Evolutionary conservation across 331 rosid species (phyloP).

Genomic region (Prunus yedoensis): DNA sequence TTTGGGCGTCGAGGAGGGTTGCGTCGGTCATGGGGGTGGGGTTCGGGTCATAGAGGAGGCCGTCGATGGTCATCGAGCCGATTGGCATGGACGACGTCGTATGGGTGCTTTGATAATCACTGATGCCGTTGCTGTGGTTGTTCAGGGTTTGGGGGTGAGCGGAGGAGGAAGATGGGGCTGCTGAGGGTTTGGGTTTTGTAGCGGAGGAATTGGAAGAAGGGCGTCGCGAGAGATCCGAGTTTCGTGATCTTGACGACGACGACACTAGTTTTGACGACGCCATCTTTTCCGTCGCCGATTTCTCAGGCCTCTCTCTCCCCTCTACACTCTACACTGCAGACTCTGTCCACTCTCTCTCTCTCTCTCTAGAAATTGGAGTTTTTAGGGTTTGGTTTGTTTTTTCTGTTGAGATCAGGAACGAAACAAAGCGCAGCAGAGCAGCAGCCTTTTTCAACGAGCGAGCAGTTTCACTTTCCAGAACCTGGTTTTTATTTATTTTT

Average conservation of each 20-base stretch:
- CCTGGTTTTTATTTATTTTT: not conserved
- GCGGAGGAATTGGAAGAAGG: constrained; percentile 40
- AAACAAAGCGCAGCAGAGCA: not conserved
- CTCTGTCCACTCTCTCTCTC: not conserved
- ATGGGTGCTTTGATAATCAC: not conserved
- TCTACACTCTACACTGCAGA: not conserved
- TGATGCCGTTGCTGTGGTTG: not conserved
- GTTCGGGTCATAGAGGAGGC: constrained; percentile 34
- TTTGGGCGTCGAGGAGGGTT: constrained; percentile 48
- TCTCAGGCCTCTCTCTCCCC: not conserved
- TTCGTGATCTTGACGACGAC: constrained; percentile 48
- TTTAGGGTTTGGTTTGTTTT: not conserved
- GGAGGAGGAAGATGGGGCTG: not conserved
- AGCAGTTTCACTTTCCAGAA: not conserved
- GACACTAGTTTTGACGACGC: constrained; percentile 60
- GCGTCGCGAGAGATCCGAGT: constrained; percentile 53
- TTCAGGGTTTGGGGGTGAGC: constrained; percentile 19
- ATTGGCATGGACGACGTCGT: not conserved
- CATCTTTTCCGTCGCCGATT: constrained; percentile 36
- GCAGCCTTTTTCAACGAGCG: too few species aligned
- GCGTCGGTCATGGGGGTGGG: constrained; percentile 35
- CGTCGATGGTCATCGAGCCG: constrained; percentile 50
- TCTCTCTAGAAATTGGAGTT: not conserved
- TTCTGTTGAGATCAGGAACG: not conserved
- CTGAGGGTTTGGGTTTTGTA: constrained; percentile 28